A percentile compares a stretch with the other conserved stretches of the same genome.
These are phyloP conservation scores for Apiospora arundinis DNA, from an alignment of 2,329 filamentous ascomycete species.

Conservation along the genomic window DNA sequence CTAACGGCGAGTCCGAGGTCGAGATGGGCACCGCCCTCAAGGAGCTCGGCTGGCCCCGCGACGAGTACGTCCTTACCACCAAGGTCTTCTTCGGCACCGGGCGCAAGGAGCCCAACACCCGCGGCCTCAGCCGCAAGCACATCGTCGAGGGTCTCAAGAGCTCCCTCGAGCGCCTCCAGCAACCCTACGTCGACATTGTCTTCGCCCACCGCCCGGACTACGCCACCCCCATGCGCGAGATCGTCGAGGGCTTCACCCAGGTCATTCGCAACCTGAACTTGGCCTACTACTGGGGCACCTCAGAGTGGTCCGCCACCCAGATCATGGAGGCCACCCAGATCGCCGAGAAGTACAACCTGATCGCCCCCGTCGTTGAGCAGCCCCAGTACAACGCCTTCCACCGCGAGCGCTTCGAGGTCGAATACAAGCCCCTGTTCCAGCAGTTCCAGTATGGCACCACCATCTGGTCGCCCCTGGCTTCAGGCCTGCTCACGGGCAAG, in stretches of 20 bases:
- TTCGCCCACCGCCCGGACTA: constrained; percentile 67
- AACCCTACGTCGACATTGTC: constrained; percentile 71
- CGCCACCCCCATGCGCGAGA: constrained; percentile 66
- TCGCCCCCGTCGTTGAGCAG: constrained; percentile 54
- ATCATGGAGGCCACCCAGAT: constrained; percentile 64
- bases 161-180: constrained; percentile 63
- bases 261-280: constrained; percentile 60
- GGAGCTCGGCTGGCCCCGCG: constrained; percentile 49
- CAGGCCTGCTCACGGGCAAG: constrained; percentile 66
- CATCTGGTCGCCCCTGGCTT: constrained; percentile 56
- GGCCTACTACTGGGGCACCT: constrained; percentile 70
- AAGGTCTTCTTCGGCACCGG: constrained; percentile 59
- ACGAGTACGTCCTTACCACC: constrained; percentile 60
- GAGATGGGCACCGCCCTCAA: constrained; percentile 54
- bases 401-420: constrained; percentile 65
- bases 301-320: constrained; percentile 64
- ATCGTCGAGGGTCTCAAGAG: constrained; percentile 63
- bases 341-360: constrained; percentile 63
- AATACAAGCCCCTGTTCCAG: constrained; percentile 63
- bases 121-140: constrained; percentile 57
- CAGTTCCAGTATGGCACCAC: constrained; percentile 63
- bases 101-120: constrained; percentile 63
- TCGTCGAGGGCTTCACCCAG: constrained; percentile 59
- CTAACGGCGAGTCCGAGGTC: constrained; percentile 54
- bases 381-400: constrained; percentile 69